These are phyloP conservation scores for Acanthamoeba castellanii DNA, from an alignment of 208 protist genomes.

Conservation along the genomic window DNA sequence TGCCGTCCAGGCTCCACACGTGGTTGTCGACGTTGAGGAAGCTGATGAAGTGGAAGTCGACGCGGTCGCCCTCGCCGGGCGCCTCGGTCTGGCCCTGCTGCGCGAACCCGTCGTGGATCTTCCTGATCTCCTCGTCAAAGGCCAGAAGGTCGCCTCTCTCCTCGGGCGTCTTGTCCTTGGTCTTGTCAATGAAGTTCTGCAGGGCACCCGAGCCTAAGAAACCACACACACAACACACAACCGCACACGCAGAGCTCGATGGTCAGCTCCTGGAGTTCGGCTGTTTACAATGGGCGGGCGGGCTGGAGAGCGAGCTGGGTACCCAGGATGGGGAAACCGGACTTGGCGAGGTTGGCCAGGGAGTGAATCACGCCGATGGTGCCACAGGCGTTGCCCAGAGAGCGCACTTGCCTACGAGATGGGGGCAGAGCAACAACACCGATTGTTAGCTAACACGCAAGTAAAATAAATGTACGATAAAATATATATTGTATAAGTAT, in stretches of 20 bases:
- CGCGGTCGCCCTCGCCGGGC: slow-evolving; percentile 32
- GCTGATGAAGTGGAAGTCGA: slow-evolving; percentile 70
- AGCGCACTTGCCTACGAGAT: not conserved
- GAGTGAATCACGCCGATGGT: slow-evolving; percentile 66
- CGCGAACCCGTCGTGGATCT: slow-evolving; percentile 54
- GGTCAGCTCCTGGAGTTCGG: not conserved
- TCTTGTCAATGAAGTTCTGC: slow-evolving; percentile 56
- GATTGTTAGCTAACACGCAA: not conserved
- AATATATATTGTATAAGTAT: too few relatives aligned
- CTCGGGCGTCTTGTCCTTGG: slow-evolving; percentile 46
- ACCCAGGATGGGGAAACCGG: slow-evolving; percentile 58
- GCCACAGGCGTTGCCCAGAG: slow-evolving; percentile 54
- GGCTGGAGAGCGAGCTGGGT: not conserved
- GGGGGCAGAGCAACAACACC: not conserved
- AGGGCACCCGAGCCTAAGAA: slow-evolving; percentile 14
- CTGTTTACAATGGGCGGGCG: not conserved
- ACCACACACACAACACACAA: too few relatives aligned
- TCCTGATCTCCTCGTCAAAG: slow-evolving; percentile 42
- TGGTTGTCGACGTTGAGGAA: slow-evolving; percentile 63
- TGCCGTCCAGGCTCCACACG: slow-evolving; percentile 57
- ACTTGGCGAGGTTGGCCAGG: slow-evolving; percentile 62
- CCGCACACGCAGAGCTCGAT: not conserved
- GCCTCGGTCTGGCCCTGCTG: slow-evolving; percentile 64
- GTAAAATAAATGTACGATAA: too few relatives aligned
- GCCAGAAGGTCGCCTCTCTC: slow-evolving; percentile 35